Evolutionary conservation across 108 stramenopile species (phyloP), one percentile per base, ranked within the genome.

Genomic region (Cylindrotheca fusiformis): DNA sequence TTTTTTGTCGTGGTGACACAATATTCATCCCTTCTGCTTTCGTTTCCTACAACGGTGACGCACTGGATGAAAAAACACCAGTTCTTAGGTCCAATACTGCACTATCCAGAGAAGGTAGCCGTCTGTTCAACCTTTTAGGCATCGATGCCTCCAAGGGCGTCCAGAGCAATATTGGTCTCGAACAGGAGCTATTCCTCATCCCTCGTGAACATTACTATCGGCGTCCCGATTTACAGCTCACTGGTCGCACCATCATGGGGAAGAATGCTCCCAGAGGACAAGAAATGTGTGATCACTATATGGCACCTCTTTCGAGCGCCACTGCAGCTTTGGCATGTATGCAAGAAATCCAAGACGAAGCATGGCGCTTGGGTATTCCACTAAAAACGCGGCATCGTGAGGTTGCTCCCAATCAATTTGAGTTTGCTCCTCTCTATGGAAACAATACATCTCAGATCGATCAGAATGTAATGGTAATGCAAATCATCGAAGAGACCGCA

Each of bases 21-120:
- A 79, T 97, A 63, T 96, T 93, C 76, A 91, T 97, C 48, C 97
- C 97, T 4, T 78, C 85, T 21, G 94, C 85, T 49, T 87, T 97
- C 63, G 94, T 96, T 17, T 87, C 86, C 5, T 95, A 91, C 74
- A 85, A 95, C 71, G 97, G 97, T 47, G 85, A 86, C 28, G 97
- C 97, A 12, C 78, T 97, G 32, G 97, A 97, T 65, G 97, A 97
- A 72, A 97, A 97, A 88, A 97, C 95, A 4, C 97, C 97, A 6
- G 79, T 97, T 23, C 80, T 97, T 12, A 82, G 97, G 10, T 74
- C 93, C 55, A 89, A 88, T 68, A 90, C 89, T 29, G 95, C 95
- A 52, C 60, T 97, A 33, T 84, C 88, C 84, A 81, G 75, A 52
- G 82, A 91, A 47, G 97, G 86, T 44, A 74, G 62, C 48, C 92